phyloP scores from a whole-genome alignment of 371 early-diverging fungal genomes.

The Circinella umbellata region DNA sequence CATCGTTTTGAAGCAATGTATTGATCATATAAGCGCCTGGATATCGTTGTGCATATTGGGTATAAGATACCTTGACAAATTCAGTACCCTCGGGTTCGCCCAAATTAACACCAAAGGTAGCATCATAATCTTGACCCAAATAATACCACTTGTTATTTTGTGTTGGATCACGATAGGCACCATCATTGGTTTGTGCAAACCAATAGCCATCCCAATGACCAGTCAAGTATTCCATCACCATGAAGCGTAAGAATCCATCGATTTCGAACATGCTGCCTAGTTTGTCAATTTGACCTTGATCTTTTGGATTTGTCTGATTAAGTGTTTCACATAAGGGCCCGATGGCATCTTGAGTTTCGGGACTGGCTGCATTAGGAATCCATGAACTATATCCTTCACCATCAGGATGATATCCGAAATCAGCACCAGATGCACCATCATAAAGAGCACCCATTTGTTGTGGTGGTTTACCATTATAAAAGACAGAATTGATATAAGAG shows the following conservation, averaged over 20 bases:
- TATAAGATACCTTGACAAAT: conserved; percentile 45
- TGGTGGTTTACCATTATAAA: conserved; percentile 52
- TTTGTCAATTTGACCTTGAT: conserved; percentile 44
- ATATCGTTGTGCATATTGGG: conserved; percentile 33
- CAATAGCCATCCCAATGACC: conserved; percentile 67
- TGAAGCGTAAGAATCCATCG: conserved; percentile 58
- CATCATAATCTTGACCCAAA: conserved; percentile 61
- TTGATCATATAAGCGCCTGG: conserved; percentile 56
- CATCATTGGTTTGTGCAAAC: conserved; percentile 60
- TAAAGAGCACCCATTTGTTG: conserved; percentile 53
- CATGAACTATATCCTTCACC: conserved; percentile 36
- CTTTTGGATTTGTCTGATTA: conserved; percentile 38
- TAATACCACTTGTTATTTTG: conserved; percentile 49
- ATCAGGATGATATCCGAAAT: conserved; percentile 33
- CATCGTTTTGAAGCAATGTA: conserved; percentile 49
- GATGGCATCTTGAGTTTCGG: conserved; percentile 41
- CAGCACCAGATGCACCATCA: conserved; percentile 60
- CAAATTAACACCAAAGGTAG: conserved; percentile 63
- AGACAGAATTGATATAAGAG: conserved; percentile 54
- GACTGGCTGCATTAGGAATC: conserved; percentile 38
- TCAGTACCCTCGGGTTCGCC: conserved; percentile 22
- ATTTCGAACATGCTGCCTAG: conserved; percentile 46
- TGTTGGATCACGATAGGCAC: conserved; percentile 56
- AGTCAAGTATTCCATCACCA: conserved; percentile 63
- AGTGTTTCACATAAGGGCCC: conserved; percentile 46